phyloP scores from a whole-genome alignment of 2,329 filamentous ascomycete genomes.

The Chalaropsis ovoidea region DNA sequence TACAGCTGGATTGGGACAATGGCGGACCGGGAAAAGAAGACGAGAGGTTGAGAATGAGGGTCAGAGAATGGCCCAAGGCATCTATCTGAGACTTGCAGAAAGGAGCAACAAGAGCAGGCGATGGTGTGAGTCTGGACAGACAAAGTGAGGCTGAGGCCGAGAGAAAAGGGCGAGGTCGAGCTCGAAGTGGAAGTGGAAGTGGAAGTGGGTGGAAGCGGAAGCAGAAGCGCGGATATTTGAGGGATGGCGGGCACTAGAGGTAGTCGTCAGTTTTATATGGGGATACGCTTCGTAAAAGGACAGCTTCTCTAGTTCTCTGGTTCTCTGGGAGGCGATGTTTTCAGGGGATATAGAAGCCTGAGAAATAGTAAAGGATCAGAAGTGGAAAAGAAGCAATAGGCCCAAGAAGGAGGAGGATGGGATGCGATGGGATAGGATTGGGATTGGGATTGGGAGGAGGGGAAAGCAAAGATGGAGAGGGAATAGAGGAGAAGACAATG shows the following conservation, averaged over 20 bases:
- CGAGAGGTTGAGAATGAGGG: conserved; percentile 13
- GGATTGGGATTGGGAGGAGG: too few relatives aligned
- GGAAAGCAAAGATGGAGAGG: neutral
- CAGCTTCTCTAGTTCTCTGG: too few relatives aligned
- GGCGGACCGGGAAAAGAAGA: conserved; percentile 1
- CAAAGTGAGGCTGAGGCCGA: conserved; percentile 8
- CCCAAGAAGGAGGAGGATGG: conserved; percentile 10
- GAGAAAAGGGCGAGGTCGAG: conserved; percentile 6
- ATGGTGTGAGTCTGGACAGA: neutral
- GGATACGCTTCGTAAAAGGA: conserved; percentile 2
- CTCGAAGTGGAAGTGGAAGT: conserved; percentile 1
- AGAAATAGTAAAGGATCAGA: conserved; percentile 7
- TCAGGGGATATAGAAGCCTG: conserved; percentile 1
- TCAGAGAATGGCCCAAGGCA: conserved; percentile 16
- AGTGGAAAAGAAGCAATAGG: conserved; percentile 8
- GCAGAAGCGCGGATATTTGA: conserved; percentile 9
- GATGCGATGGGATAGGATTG: too few relatives aligned
- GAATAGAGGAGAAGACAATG: conserved; percentile 3
- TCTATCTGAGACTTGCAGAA: conserved; percentile 11
- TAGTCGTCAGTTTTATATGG: conserved; percentile 12
- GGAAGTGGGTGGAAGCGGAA: conserved; percentile 1
- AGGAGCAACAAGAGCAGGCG: neutral
- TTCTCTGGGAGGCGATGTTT: neutral
- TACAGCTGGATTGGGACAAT: neutral
- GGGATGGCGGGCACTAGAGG: neutral